These are phyloP conservation scores for Citrus sp. DNA, from an alignment of 345 rosid species.

Conservation along the genomic window DNA sequence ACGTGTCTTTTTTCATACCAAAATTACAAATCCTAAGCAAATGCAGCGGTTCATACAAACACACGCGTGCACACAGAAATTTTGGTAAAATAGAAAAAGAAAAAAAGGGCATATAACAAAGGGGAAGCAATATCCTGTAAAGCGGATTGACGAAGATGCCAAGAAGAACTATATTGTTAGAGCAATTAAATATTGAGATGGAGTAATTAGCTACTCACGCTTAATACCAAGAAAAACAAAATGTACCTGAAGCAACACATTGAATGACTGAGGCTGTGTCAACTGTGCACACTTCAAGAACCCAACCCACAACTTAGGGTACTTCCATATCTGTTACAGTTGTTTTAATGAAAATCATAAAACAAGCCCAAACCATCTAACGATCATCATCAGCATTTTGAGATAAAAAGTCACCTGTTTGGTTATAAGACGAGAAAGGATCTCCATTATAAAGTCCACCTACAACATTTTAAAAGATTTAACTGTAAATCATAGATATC, in stretches of 20 bases:
- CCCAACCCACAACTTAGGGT: conserved; percentile 98
- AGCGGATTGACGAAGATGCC: too few relatives aligned
- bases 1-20: not conserved
- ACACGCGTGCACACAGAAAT: not conserved
- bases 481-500: not conserved
- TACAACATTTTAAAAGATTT: conserved; percentile 25
- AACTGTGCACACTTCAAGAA: conserved; percentile 84
- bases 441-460: conserved; percentile 93
- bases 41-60: not conserved
- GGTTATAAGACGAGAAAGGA: conserved; percentile 91
- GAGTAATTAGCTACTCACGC: not conserved
- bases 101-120: not conserved
- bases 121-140: too few relatives aligned
- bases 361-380: conserved; percentile 3
- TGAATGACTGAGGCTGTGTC: conserved; percentile 89
- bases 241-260: conserved; percentile 86
- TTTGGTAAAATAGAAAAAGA: not conserved
- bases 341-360: conserved; percentile 16
- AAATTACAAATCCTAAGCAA: not conserved
- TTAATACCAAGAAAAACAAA: not conserved
- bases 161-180: too few relatives aligned
- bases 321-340: conserved; percentile 85
- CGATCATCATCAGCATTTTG: not conserved
- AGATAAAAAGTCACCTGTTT: conserved; percentile 64
- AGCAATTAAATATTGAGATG: too few relatives aligned